phyloP scores from a whole-genome alignment of 768 basidiomycete species.

The Boletus speciosus region DNA sequence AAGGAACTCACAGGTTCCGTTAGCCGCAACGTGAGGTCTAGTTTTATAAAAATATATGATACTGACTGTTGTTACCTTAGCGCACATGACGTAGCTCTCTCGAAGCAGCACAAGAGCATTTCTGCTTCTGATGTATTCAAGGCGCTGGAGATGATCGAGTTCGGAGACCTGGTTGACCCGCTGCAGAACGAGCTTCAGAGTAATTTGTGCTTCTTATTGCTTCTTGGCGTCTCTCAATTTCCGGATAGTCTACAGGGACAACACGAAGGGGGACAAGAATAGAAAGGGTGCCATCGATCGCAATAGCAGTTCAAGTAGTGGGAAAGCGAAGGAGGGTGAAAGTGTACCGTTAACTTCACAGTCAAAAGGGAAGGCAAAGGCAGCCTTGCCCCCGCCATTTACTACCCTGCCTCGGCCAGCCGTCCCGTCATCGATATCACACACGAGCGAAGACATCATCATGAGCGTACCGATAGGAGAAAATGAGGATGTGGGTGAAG shows the following conservation, averaged over 20 bases:
- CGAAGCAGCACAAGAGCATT: conserved; percentile 83
- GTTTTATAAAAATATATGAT: not conserved
- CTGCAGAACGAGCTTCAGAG: conserved; percentile 65
- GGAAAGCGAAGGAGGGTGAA: conserved; percentile 32
- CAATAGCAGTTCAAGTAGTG: conserved; percentile 26
- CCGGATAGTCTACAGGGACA: conserved; percentile 59
- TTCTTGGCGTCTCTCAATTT: not conserved
- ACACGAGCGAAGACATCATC: conserved; percentile 24
- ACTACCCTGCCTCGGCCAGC: conserved; percentile 29
- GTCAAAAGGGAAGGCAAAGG: conserved; percentile 32
- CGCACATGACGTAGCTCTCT: conserved; percentile 83
- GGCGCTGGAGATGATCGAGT: conserved; percentile 76
- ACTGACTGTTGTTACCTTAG: conserved; percentile 37
- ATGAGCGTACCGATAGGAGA: conserved; percentile 23
- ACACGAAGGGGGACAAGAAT: conserved; percentile 58
- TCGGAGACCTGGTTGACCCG: conserved; percentile 63
- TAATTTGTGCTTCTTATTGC: conserved; percentile 21
- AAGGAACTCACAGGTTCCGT: not conserved
- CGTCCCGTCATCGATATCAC: conserved; percentile 27
- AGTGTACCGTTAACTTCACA: conserved; percentile 29
- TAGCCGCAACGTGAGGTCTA: conserved; percentile 45
- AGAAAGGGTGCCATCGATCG: conserved; percentile 26
- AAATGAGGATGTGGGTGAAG: conserved; percentile 33
- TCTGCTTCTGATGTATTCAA: conserved; percentile 88
- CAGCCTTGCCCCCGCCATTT: conserved; percentile 24